These are phyloP conservation scores for Pseudogymnoascus sp. DNA, from an alignment of 2,329 filamentous ascomycete genomes.

Conservation along the genomic window DNA sequence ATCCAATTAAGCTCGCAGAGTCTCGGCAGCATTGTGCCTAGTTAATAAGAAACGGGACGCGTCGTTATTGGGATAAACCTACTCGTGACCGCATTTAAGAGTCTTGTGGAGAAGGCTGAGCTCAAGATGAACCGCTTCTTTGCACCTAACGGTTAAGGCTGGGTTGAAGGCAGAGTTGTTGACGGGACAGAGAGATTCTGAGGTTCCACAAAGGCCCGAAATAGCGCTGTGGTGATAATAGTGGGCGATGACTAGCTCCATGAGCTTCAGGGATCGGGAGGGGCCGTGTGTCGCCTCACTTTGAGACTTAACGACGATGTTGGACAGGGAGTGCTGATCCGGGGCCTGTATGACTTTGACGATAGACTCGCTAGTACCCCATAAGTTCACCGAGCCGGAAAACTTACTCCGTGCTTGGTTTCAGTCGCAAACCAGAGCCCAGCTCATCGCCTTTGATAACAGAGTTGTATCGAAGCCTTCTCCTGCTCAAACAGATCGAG, in stretches of 20 bases:
- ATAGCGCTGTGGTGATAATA: not conserved
- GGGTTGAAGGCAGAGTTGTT: conserved; percentile 1
- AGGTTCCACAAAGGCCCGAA: not conserved
- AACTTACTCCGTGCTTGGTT: not conserved
- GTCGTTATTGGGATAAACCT: not conserved
- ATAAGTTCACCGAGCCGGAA: not conserved
- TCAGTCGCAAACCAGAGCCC: not conserved
- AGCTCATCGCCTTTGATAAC: not conserved
- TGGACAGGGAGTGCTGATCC: conserved; percentile 4
- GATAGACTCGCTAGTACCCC: not conserved
- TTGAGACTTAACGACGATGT: not conserved
- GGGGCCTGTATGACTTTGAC: not conserved
- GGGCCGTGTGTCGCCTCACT: conserved; percentile 7
- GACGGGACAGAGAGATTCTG: not conserved
- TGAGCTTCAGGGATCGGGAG: conserved; percentile 5
- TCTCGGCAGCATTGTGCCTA: not conserved
- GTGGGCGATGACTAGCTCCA: not conserved
- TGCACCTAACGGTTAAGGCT: not conserved
- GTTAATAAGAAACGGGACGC: not conserved
- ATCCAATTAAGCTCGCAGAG: not conserved
- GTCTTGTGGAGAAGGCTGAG: not conserved
- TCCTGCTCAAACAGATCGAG: not conserved
- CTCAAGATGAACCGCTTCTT: not conserved
- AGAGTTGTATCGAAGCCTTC: not conserved
- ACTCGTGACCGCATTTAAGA: not conserved